phyloP scores from a whole-genome alignment of 176 grass and related monocot genomes.

The Typha latifolia region DNA sequence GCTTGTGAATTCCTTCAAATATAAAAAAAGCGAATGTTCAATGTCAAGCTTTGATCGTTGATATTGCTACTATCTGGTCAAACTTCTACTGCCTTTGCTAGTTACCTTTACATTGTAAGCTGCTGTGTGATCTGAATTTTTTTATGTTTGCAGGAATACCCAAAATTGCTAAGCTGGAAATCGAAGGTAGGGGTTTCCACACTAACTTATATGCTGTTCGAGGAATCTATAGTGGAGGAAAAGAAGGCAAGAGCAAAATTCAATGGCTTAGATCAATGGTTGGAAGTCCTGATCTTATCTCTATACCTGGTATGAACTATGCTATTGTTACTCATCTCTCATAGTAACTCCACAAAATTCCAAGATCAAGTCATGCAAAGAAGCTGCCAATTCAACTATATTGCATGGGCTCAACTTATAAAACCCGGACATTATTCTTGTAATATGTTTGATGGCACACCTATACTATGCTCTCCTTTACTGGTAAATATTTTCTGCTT shows the following conservation, averaged over 20 bases:
- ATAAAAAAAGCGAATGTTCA: no score
- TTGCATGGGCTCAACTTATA: not conserved
- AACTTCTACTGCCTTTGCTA: no score
- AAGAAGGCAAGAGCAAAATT: slow-evolving; percentile 96
- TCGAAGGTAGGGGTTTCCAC: slow-evolving; percentile 99
- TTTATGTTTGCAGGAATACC: slow-evolving; percentile 54
- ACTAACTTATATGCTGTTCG: slow-evolving; percentile 79
- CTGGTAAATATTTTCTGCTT: no score
- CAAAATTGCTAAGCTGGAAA: slow-evolving; percentile 93
- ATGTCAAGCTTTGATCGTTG: no score
- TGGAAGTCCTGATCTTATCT: slow-evolving; percentile 98
- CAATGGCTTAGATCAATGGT: slow-evolving; percentile 97
- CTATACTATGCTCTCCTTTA: no score
- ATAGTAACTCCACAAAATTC: not conserved
- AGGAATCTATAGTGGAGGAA: slow-evolving; percentile 76
- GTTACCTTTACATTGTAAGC: not conserved
- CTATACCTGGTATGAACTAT: slow-evolving; percentile 69
- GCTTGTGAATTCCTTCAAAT: no score
- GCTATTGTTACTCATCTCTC: not conserved
- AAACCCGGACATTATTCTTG: no score
- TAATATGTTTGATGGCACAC: no score
- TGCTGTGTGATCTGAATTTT: not conserved
- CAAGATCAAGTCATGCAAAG: not conserved
- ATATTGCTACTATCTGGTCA: no score
- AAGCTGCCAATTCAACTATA: not conserved